phyloP scores from a whole-genome alignment of 2,329 filamentous ascomycete species.

The Phyllosticta paracitricarpa region DNA sequence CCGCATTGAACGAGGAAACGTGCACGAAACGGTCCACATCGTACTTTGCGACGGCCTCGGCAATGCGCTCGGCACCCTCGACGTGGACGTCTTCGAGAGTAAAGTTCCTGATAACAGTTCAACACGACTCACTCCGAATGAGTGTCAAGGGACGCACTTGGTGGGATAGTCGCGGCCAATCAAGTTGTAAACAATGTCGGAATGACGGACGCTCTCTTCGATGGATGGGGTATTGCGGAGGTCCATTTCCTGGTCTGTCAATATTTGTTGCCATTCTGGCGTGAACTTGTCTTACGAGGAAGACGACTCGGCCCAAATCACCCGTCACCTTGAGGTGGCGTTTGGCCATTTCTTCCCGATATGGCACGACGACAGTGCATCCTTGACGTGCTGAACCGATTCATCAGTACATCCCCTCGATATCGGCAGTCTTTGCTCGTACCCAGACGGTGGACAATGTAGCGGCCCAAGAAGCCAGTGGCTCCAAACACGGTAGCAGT shows the following conservation, averaged over 20 bases:
- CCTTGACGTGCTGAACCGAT: constrained; percentile 68
- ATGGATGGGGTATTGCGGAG: constrained; percentile 90
- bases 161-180: constrained; percentile 91
- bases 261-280: neutral
- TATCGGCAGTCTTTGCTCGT: constrained; percentile 18
- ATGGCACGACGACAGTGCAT: constrained; percentile 89
- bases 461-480: constrained; percentile 88
- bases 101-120: constrained; percentile 61
- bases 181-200: constrained; percentile 94
- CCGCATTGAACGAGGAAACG: constrained; percentile 87
- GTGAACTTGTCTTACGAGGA: constrained; percentile 52
- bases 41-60: constrained; percentile 91
- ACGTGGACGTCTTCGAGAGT: constrained; percentile 85
- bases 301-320: constrained; percentile 81
- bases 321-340: constrained; percentile 93
- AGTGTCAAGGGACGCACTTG: constrained; percentile 54
- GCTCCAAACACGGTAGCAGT: constrained; percentile 97
- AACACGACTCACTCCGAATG: neutral
- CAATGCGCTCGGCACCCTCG: constrained; percentile 85
- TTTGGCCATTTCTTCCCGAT: constrained; percentile 95
- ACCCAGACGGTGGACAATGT: constrained; percentile 94
- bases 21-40: constrained; percentile 96
- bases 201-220: constrained; percentile 92
- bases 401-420: neutral
- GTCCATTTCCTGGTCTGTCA: constrained; percentile 66